Percentiles rank a stretch among this genome's conserved stretches.
Evolutionary conservation across 495 filamentous ascomycete genomes (phyloP).

Genomic region (Platismatia glauca): DNA sequence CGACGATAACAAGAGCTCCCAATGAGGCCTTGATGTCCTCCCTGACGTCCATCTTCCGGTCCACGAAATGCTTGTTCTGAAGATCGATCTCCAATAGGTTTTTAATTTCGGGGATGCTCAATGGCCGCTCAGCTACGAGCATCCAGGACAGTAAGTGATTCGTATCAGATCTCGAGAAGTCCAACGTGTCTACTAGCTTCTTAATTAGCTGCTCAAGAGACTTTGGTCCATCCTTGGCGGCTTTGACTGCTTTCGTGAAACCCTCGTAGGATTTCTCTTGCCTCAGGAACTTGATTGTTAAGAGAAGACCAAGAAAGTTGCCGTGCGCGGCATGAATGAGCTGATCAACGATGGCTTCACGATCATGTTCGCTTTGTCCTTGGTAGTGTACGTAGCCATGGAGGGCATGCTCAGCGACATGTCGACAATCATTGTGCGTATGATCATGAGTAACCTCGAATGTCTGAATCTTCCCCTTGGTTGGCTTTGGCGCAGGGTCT

Average conservation of each 20-base stretch:
- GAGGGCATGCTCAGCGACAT: constrained; percentile 40
- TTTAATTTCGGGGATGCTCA: constrained; percentile 44
- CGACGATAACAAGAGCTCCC: constrained; percentile 33
- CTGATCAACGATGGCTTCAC: constrained; percentile 37
- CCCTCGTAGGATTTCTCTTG: constrained; percentile 35
- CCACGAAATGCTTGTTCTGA: constrained; percentile 28
- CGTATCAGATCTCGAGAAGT: constrained; percentile 31
- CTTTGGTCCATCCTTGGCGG: constrained; percentile 34
- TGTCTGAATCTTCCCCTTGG: constrained; percentile 34
- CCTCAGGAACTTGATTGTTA: constrained; percentile 41
- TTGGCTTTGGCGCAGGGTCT: constrained; percentile 28
- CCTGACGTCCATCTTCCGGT: constrained; percentile 25
- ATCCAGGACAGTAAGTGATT: constrained; percentile 45
- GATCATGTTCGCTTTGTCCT: constrained; percentile 30
- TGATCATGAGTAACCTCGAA: constrained; percentile 42
- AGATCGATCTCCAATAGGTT: constrained; percentile 42
- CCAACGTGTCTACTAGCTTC: constrained; percentile 30
- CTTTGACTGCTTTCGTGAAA: constrained; percentile 31
- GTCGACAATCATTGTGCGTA: constrained; percentile 41
- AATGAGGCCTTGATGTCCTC: constrained; percentile 32
- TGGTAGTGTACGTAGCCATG: constrained; percentile 34
- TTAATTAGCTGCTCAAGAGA: constrained; percentile 39
- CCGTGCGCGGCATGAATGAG: constrained; percentile 45
- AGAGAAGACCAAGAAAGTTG: constrained; percentile 51
- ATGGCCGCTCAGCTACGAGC: constrained; percentile 44